Percentiles rank a stretch among this genome's conserved stretches.
Evolutionary conservation across 1,284 basidiomycete genomes (phyloP).

Genomic region (Mycosarcoma maydis): DNA sequence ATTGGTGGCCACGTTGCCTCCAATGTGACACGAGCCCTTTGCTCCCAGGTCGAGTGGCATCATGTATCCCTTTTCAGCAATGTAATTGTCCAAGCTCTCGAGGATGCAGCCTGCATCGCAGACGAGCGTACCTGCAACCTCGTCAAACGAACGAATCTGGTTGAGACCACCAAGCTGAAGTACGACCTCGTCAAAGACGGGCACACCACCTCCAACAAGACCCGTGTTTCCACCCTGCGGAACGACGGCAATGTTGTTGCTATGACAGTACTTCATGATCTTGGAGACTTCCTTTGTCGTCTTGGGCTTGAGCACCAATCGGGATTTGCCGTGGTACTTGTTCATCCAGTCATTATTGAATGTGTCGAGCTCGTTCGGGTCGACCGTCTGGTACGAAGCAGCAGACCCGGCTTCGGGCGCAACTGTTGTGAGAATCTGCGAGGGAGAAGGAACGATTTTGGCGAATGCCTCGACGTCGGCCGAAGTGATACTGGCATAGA

Average conservation of each 20-base stretch:
- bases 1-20: slow-evolving; percentile 96
- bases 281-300: slow-evolving; percentile 86
- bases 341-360: slow-evolving; percentile 98
- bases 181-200: slow-evolving; percentile 87
- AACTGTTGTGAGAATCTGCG: slow-evolving; percentile 70
- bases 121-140: slow-evolving; percentile 72
- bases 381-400: slow-evolving; percentile 60
- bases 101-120: slow-evolving; percentile 90
- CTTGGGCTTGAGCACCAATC: slow-evolving; percentile 88
- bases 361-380: slow-evolving; percentile 75
- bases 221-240: slow-evolving; percentile 99
- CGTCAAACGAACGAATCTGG: slow-evolving; percentile 88
- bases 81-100: slow-evolving; percentile 86
- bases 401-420: slow-evolving; percentile 60
- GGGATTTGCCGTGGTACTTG: slow-evolving; percentile 86
- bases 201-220: slow-evolving; percentile 93
- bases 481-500: slow-evolving; percentile 69
- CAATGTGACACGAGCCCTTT: slow-evolving; percentile 98
- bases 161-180: slow-evolving; percentile 84
- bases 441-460: slow-evolving; percentile 68
- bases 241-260: slow-evolving; percentile 73
- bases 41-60: slow-evolving; percentile 98
- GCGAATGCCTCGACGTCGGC: slow-evolving; percentile 70
- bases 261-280: slow-evolving; percentile 70
- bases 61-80: slow-evolving; percentile 88